Conservation (phyloP, 192 early-diverging fungal species). For the Coemansia sp. region DNA sequence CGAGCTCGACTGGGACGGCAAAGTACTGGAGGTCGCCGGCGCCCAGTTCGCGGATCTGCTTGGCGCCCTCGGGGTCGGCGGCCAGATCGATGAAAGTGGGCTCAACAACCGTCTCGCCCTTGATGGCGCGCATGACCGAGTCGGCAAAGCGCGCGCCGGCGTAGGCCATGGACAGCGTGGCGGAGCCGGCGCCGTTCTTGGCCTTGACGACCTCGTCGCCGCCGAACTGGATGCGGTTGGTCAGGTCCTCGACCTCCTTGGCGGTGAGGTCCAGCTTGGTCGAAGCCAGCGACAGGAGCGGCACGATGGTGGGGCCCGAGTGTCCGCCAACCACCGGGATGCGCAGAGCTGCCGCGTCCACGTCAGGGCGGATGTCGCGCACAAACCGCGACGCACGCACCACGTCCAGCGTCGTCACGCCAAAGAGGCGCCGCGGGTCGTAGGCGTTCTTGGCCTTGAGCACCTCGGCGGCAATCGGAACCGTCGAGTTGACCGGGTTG, state of each 20-base stretch:
- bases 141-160: conserved; percentile 85
- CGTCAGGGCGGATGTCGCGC: conserved; percentile 67
- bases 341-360: conserved; percentile 67
- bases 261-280: conserved; percentile 70
- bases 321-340: conserved; percentile 92
- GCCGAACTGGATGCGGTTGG: conserved; percentile 95
- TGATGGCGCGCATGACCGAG: conserved; percentile 78
- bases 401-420: conserved; percentile 92
- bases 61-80: conserved; percentile 55
- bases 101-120: conserved; percentile 77
- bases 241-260: conserved; percentile 82
- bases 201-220: conserved; percentile 99
- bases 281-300: conserved; percentile 75
- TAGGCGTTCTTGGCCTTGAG: conserved; percentile 88
- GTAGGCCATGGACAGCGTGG: conserved; percentile 86
- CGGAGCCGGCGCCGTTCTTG: conserved; percentile 88
- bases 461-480: conserved; percentile 93
- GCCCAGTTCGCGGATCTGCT: conserved; percentile 54
- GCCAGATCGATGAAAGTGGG: conserved; percentile 66
- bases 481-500: conserved; percentile 98
- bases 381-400: conserved; percentile 94
- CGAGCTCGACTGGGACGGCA: conserved; percentile 72
- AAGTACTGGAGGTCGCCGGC: conserved; percentile 67
- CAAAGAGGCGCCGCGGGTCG: conserved; percentile 86
- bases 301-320: conserved; percentile 94